phyloP scores from a whole-genome alignment of 2,329 filamentous ascomycete species.

The Phaeosphaeriaceae sp. region DNA sequence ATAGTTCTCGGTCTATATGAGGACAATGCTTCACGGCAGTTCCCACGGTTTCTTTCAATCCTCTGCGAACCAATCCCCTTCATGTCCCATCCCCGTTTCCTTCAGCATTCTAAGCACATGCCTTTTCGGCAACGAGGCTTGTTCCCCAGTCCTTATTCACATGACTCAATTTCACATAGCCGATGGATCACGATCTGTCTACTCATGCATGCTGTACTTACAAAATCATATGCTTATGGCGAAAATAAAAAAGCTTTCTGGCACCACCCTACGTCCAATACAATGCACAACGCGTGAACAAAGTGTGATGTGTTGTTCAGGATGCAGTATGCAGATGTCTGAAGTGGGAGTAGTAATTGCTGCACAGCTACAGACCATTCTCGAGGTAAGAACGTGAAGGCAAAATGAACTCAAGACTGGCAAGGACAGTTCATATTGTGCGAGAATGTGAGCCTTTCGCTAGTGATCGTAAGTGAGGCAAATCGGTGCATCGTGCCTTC shows the following conservation, averaged over 20 bases:
- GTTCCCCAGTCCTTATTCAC: background rate
- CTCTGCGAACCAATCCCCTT: background rate
- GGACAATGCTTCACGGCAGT: background rate
- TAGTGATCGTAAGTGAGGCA: background rate
- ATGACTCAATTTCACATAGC: background rate
- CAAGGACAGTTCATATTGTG: too few relatives aligned
- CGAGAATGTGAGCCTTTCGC: too few relatives aligned
- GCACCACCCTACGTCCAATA: constrained; percentile 2
- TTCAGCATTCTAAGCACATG: background rate
- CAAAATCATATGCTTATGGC: constrained; percentile 14
- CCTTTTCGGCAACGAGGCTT: background rate
- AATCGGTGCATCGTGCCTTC: background rate
- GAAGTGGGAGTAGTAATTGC: background rate
- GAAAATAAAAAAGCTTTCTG: constrained; percentile 20
- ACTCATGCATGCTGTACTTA: constrained; percentile 11
- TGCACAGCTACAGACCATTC: background rate
- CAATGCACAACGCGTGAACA: background rate
- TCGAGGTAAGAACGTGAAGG: too few relatives aligned
- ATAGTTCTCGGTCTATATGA: background rate
- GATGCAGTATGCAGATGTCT: background rate
- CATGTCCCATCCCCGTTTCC: background rate
- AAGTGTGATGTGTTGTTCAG: background rate
- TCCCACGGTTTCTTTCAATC: background rate
- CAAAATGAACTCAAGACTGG: too few relatives aligned
- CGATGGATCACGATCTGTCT: background rate